Evolutionary conservation across 306 rosid genomes (phyloP).

Genomic region (Carpinus viminea): DNA sequence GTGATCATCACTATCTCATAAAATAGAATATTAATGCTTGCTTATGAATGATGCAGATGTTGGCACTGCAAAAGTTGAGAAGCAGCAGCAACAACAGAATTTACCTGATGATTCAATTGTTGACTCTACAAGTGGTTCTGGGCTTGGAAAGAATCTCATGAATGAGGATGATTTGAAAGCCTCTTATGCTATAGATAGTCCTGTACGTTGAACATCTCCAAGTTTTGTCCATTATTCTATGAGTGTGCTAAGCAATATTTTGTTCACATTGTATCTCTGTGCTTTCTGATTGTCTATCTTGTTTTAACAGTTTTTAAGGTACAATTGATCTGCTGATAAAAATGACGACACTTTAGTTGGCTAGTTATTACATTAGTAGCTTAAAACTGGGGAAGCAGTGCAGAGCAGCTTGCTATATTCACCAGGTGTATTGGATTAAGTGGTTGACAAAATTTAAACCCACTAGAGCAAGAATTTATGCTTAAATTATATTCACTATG

Average conservation of each 20-base stretch:
- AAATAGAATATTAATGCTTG: background rate
- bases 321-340: background rate
- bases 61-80: conserved; percentile 62
- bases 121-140: conserved; percentile 60
- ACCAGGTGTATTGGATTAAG: background rate
- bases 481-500: background rate
- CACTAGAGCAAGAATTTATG: background rate
- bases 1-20: background rate
- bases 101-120: conserved; percentile 60
- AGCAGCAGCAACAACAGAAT: conserved; percentile 74
- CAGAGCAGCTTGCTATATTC: background rate
- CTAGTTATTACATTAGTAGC: background rate
- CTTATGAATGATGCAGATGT: conserved; percentile 57
- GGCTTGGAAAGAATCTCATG: conserved; percentile 68
- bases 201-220: conserved; percentile 50
- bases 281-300: background rate
- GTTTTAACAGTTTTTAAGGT: background rate
- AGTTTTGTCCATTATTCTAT: conserved; percentile 1
- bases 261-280: background rate
- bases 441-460: background rate
- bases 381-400: background rate
- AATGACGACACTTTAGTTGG: background rate
- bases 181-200: conserved; percentile 58
- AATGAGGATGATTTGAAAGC: conserved; percentile 84
- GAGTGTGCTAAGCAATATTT: conserved; percentile 4